Evolutionary conservation across 768 basidiomycete species (phyloP).

Genomic region (Pulveroboletus sp.): DNA sequence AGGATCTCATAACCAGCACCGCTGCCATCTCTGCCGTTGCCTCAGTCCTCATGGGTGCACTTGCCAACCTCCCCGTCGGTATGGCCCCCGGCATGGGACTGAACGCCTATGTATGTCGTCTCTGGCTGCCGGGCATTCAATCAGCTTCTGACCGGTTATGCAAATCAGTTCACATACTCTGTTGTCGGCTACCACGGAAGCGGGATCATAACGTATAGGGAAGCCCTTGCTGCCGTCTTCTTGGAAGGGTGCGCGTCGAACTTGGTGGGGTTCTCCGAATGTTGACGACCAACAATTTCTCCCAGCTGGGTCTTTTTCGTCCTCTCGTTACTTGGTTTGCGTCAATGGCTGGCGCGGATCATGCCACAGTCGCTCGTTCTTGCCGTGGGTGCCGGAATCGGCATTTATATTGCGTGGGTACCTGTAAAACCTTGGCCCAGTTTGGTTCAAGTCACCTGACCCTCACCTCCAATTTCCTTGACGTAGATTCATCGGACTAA

Average conservation of each 20-base stretch:
- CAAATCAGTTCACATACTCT: slow-evolving; percentile 74
- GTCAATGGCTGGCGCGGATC: slow-evolving; percentile 84
- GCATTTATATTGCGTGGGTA: slow-evolving; percentile 78
- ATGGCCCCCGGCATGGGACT: slow-evolving; percentile 84
- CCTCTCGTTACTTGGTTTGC: slow-evolving; percentile 75
- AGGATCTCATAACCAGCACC: slow-evolving; percentile 79
- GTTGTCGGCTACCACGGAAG: slow-evolving; percentile 82
- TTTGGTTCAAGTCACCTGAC: slow-evolving; percentile 9
- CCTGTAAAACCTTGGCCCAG: neutral
- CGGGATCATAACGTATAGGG: slow-evolving; percentile 62
- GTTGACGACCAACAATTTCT: neutral
- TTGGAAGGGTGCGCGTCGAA: slow-evolving; percentile 63
- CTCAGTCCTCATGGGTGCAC: slow-evolving; percentile 75
- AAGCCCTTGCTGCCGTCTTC: slow-evolving; percentile 83
- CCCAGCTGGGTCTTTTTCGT: slow-evolving; percentile 75
- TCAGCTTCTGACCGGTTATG: neutral
- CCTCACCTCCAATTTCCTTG: no score
- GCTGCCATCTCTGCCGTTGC: slow-evolving; percentile 72
- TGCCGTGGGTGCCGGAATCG: slow-evolving; percentile 83
- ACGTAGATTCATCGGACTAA: slow-evolving; percentile 67
- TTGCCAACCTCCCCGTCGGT: slow-evolving; percentile 87
- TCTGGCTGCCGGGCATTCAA: neutral
- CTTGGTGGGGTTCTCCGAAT: neutral
- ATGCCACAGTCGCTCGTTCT: slow-evolving; percentile 86
- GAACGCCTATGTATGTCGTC: slow-evolving; percentile 63